A percentile compares a stretch with the other conserved stretches of the same genome.
phyloP scores from a whole-genome alignment of 257 asterid genomes.

The Solanum pinnatisectum region DNA sequence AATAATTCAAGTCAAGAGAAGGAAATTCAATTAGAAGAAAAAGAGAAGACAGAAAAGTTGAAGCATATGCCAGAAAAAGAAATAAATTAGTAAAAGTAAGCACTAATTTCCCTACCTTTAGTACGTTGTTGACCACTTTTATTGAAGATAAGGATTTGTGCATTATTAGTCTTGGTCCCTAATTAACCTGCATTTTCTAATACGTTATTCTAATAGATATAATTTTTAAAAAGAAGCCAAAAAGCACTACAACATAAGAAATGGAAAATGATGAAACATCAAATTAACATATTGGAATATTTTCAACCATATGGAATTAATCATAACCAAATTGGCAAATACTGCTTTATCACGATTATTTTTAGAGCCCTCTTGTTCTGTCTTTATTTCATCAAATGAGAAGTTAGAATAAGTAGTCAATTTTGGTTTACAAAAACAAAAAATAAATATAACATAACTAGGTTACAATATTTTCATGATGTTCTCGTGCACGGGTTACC shows the following conservation, averaged over 20 bases:
- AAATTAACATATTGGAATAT: not conserved
- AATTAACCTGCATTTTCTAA: not conserved
- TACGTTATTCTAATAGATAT: not conserved
- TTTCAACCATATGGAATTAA: not conserved
- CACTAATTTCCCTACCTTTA: not conserved
- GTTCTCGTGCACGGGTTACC: not conserved
- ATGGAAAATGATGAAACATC: not conserved
- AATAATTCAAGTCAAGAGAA: not conserved
- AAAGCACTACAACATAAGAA: not conserved
- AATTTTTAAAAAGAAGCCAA: not conserved
- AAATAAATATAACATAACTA: not conserved
- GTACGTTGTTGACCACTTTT: not conserved
- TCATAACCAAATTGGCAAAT: not conserved
- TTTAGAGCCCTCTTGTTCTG: not conserved
- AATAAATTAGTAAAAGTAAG: not conserved
- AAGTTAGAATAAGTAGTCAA: not conserved
- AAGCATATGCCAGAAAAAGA: too few species aligned
- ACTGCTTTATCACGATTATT: not conserved
- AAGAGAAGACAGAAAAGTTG: not conserved
- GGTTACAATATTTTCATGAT: not conserved
- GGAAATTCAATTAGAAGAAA: not conserved
- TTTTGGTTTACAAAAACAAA: not conserved
- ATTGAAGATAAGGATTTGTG: not conserved
- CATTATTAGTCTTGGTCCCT: not conserved
- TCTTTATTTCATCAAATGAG: not conserved